Conservation (phyloP, 208 protist genomes). For the Wallacemonas collosoma region DNA sequence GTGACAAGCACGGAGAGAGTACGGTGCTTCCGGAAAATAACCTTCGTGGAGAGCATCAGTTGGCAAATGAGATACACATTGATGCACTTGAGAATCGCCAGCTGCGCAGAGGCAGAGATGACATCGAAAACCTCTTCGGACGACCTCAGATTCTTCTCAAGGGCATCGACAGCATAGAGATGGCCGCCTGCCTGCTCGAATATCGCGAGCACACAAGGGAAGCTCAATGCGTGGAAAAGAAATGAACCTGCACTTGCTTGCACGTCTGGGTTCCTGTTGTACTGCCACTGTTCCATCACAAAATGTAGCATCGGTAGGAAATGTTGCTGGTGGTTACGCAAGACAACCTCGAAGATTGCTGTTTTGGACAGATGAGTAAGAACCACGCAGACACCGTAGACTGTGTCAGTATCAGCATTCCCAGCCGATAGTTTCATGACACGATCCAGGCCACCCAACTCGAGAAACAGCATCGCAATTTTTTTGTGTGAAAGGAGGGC, state of each 20-base stretch:
- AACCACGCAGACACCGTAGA: slow-evolving; percentile 73
- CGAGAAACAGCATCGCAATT: slow-evolving; percentile 74
- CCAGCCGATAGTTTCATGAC: slow-evolving; percentile 55
- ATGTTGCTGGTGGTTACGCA: slow-evolving; percentile 58
- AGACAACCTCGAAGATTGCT: slow-evolving; percentile 75
- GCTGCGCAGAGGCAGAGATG: slow-evolving; percentile 49
- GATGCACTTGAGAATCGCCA: slow-evolving; percentile 65
- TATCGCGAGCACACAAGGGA: slow-evolving; percentile 71
- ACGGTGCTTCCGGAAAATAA: slow-evolving; percentile 83
- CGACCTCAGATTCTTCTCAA: slow-evolving; percentile 52
- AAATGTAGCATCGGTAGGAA: slow-evolving; percentile 79
- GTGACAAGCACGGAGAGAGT: slow-evolving; percentile 69
- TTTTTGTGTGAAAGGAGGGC: slow-evolving; percentile 80
- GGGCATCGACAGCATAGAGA: slow-evolving; percentile 44
- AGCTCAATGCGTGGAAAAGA: slow-evolving; percentile 78
- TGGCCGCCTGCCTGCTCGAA: slow-evolving; percentile 68
- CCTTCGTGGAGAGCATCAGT: slow-evolving; percentile 82
- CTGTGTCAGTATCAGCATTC: slow-evolving; percentile 43
- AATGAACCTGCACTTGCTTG: slow-evolving; percentile 75
- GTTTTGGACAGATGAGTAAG: slow-evolving; percentile 64
- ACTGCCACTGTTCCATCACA: slow-evolving; percentile 67
- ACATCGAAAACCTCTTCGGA: slow-evolving; percentile 83
- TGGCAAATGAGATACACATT: slow-evolving; percentile 82
- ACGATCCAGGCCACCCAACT: slow-evolving; percentile 54
- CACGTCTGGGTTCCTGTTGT: slow-evolving; percentile 54